Evolutionary conservation across 495 filamentous ascomycete genomes (phyloP).

Genomic region (Lophiostoma macrostomum): DNA sequence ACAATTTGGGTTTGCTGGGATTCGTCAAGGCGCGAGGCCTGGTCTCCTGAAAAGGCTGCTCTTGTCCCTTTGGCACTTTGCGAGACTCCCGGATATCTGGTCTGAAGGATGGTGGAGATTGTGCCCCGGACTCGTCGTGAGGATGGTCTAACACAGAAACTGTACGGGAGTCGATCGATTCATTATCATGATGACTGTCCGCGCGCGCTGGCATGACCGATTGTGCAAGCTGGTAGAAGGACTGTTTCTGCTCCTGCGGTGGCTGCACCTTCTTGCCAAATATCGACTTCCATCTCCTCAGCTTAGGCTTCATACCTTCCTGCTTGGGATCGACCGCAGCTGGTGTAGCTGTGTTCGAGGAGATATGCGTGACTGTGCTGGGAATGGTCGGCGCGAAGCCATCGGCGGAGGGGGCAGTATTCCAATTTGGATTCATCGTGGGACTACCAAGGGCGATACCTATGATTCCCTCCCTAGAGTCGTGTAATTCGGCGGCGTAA

Average conservation of each 20-base stretch:
- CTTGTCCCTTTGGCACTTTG: conserved; percentile 10
- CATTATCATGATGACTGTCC: conserved; percentile 26
- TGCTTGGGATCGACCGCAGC: conserved; percentile 21
- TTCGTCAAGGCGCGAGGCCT: conserved; percentile 11
- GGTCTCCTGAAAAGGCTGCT: conserved; percentile 1
- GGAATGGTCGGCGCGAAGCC: conserved; percentile 12
- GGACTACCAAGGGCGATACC: conserved; percentile 57
- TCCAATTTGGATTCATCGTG: conserved; percentile 35
- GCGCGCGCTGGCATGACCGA: conserved; percentile 10
- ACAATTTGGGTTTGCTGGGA: conserved; percentile 10
- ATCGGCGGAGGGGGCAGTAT: conserved; percentile 25
- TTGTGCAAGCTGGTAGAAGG: conserved; percentile 37
- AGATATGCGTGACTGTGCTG: conserved; percentile 30
- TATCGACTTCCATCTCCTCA: conserved; percentile 56
- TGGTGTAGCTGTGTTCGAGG: conserved; percentile 17
- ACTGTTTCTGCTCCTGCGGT: conserved; percentile 29
- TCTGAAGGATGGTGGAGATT: conserved; percentile 21
- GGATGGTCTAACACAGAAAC: conserved; percentile 14
- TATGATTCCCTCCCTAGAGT: conserved; percentile 42
- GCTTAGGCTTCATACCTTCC: conserved; percentile 42
- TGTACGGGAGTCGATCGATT: conserved; percentile 9
- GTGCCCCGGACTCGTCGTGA: not conserved
- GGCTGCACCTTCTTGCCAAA: conserved; percentile 49
- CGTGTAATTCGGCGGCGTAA: conserved; percentile 31
- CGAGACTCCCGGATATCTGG: conserved; percentile 25